These are phyloP conservation scores for Penicillium psychrosexuale DNA, from an alignment of 2,329 filamentous ascomycete species.

Conservation along the genomic window DNA sequence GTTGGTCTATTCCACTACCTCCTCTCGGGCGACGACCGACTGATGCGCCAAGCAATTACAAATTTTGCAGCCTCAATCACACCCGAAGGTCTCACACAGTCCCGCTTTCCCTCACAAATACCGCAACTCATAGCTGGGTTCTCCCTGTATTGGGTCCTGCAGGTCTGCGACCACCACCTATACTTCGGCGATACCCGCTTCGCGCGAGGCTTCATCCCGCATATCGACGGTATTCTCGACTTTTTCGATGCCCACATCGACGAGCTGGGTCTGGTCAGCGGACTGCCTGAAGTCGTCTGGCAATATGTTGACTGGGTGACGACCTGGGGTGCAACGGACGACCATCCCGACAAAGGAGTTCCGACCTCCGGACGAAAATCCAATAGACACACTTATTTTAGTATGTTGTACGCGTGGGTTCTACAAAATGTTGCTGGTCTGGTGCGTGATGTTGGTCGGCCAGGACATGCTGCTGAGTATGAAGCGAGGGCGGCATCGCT, in stretches of 20 bases:
- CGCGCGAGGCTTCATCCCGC: constrained; percentile 22
- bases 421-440: constrained; percentile 36
- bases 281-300: constrained; percentile 28
- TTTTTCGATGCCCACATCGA: constrained; percentile 25
- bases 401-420: constrained; percentile 40
- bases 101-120: constrained; percentile 31
- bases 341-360: constrained; percentile 40
- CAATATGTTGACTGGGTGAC: constrained; percentile 38
- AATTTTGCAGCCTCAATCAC: constrained; percentile 30
- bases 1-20: constrained; percentile 34
- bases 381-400: constrained; percentile 43
- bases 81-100: constrained; percentile 30
- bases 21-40: constrained; percentile 32
- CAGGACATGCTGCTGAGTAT: constrained; percentile 31
- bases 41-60: constrained; percentile 34
- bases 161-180: constrained; percentile 31
- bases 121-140: constrained; percentile 32
- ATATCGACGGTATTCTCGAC: constrained; percentile 26
- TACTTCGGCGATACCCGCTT: constrained; percentile 31
- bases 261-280: constrained; percentile 20
- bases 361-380: constrained; percentile 37
- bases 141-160: constrained; percentile 35
- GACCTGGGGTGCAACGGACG: constrained; percentile 29
- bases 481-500: constrained; percentile 19
- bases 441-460: constrained; percentile 32